Evolutionary conservation across 1,284 basidiomycete species (phyloP), one percentile per base, ranked within the genome.

Genomic region (Ustilago nuda): DNA sequence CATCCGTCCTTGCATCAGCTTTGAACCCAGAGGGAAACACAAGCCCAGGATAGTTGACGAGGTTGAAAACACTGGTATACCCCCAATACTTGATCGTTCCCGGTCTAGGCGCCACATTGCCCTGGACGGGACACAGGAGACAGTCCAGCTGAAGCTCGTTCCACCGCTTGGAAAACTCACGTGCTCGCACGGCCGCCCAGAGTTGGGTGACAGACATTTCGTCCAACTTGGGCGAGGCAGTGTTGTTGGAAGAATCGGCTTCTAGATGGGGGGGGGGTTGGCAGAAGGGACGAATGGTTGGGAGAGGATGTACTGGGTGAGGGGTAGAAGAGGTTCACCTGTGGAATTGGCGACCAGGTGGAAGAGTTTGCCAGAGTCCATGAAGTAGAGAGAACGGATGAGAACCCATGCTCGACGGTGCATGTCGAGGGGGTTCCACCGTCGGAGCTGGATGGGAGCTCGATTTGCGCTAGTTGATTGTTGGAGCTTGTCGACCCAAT

Each of bases 51-150:
- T 72, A 67, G 55, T 81, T 78, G 53, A 73, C 66, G 9, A 81
- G 68, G 17, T 81, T 81, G 51, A 79, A 81, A 15, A 72, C 64
- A 35, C 64, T 66, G 35, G 79, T 81, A 57, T 81, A 81, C 27
- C 66, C 66, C 77, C 71, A 79, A 52, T 79, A 79, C 30, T 48
- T 58, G 51, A 79, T 57, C 33, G 62, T 72, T 5, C 62, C 65
- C 45, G 75, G 74, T n/a, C 78, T 51, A 2, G 78, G 76, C 8
- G 78, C 76, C 1, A 64, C 56, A 37, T 19, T 64, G 35, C 66
- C 41, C 46, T 51, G 48, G 3, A 71, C 73, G 0, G 79, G 79
- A 51, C 71, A 73, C 11, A 81, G 61, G 27, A 81, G 57, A 23
- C 70, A 70, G 36, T 81, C 77, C 12, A 80, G 30, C 13, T 54